Evolutionary conservation across 1,284 basidiomycete genomes (phyloP), one percentile per base, ranked within the genome.

Genomic region (Apiotrichum mycotoxinovorans): DNA sequence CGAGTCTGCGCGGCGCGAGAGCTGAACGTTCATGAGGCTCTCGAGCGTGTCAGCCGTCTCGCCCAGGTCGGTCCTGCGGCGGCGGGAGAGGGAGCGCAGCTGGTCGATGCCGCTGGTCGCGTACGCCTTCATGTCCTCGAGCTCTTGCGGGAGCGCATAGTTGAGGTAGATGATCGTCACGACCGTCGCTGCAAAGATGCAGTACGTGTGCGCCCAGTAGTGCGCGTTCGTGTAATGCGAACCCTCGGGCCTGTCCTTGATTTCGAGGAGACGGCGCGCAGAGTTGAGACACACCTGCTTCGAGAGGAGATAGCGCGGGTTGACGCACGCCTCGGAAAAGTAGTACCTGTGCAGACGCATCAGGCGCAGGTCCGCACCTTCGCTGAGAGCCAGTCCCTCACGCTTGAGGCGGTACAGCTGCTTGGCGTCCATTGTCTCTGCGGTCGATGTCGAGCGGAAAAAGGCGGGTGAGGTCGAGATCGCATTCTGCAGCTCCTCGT

Each of bases 321-420:
- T 62, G 52, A 56, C 46, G 50, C 61, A 66, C 5, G 63, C 61
- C 41, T 56, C 57, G 20, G 65, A 62, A 37, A 64, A 63, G 61
- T 66, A 66, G 44, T 59, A 62, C 8, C 65, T 52, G 40, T 66
- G 65, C 43, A 66, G 35, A 3, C 65, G 61, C 53, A 66, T 52
- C 10, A 66, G 58, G 8, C 65, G 65, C 5, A 66, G 54, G 47
- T 63, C 61, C 30, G 59, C 60, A 20, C 63, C 65, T 26, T 66
- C 63, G 33, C 54, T 57, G 33, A 66, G 47, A 3, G 63, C 63
- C 3, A 63, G 54, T 20, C 58, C 43, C 45, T 66, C 65, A 27
- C 63, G 56, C 47, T 62, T 61, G 20, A 51, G 41, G 1, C 50
- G 23, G 44, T 55, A 55, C 38, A 64, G 46, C 44, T 62, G 54